These are phyloP conservation scores for Tieghemostelium lacteum DNA, from an alignment of 78 protist species.

Conservation along the genomic window DNA sequence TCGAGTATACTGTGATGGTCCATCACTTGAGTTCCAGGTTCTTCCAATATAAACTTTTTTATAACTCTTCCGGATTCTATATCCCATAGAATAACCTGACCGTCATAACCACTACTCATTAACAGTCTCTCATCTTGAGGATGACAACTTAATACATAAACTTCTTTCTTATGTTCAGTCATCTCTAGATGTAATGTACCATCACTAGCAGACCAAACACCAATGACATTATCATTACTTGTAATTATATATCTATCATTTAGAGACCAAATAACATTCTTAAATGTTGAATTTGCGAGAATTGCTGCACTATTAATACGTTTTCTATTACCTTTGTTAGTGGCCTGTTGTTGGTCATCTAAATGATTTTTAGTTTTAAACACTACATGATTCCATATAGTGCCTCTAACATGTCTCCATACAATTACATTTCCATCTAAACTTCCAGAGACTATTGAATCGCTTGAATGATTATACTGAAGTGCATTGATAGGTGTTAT, in stretches of 20 bases:
- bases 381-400: constrained; percentile 34
- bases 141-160: constrained; percentile 41
- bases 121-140: constrained; percentile 42
- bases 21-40: not conserved
- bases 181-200: constrained; percentile 34
- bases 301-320: not conserved
- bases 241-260: constrained; percentile 51
- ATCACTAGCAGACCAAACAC: constrained; percentile 67
- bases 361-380: not conserved
- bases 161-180: constrained; percentile 52
- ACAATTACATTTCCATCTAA: constrained; percentile 54
- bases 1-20: constrained; percentile 33
- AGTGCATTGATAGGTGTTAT: constrained; percentile 24
- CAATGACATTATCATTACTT: constrained; percentile 36
- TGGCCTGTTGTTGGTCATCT: not conserved
- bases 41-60: constrained; percentile 36
- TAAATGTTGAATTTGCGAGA: constrained; percentile 3
- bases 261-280: constrained; percentile 64
- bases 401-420: constrained; percentile 53
- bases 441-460: constrained; percentile 57
- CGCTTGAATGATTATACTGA: constrained; percentile 33
- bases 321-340: not conserved
- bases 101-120: constrained; percentile 75
- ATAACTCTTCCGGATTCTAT: constrained; percentile 57
- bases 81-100: constrained; percentile 63